Evolutionary conservation across 2,329 filamentous ascomycete genomes (phyloP).

Genomic region (Alternaria sp.): DNA sequence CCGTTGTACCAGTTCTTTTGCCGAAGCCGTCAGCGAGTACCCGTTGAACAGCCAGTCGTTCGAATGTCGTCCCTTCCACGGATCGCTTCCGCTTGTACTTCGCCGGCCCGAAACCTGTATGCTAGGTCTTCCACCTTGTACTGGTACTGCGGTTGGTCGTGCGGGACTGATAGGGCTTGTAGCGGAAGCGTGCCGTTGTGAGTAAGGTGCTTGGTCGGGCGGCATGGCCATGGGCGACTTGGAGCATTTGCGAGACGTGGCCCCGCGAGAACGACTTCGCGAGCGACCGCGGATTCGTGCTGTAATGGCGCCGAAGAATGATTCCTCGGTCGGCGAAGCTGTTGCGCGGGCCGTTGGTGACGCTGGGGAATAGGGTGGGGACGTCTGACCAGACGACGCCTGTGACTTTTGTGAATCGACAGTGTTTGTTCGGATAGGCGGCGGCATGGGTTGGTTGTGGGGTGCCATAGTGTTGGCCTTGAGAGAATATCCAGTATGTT

Average conservation of each 20-base stretch:
- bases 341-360: slow-evolving; percentile 34
- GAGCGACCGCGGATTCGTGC: slow-evolving; percentile 47
- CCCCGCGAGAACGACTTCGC: slow-evolving; percentile 42
- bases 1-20: slow-evolving; percentile 42
- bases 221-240: slow-evolving; percentile 46
- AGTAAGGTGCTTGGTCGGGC: slow-evolving; percentile 31
- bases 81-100: slow-evolving; percentile 46
- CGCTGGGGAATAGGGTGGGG: slow-evolving; percentile 30
- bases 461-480: slow-evolving; percentile 33
- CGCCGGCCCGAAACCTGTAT: slow-evolving; percentile 35
- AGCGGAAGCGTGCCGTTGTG: slow-evolving; percentile 15
- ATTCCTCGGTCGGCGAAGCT: slow-evolving; percentile 41
- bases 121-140: slow-evolving; percentile 36
- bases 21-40: slow-evolving; percentile 50
- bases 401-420: slow-evolving; percentile 37
- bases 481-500: neutral
- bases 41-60: slow-evolving; percentile 53
- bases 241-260: slow-evolving; percentile 37
- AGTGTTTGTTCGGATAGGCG: slow-evolving; percentile 44
- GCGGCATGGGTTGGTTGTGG: slow-evolving; percentile 39
- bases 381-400: slow-evolving; percentile 38
- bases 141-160: slow-evolving; percentile 16
- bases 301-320: slow-evolving; percentile 51
- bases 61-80: slow-evolving; percentile 50
- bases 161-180: slow-evolving; percentile 23